Percentiles rank a stretch among this genome's conserved stretches.
Evolutionary conservation across 345 rosid genomes (phyloP).

Genomic region (Populus deltoides): DNA sequence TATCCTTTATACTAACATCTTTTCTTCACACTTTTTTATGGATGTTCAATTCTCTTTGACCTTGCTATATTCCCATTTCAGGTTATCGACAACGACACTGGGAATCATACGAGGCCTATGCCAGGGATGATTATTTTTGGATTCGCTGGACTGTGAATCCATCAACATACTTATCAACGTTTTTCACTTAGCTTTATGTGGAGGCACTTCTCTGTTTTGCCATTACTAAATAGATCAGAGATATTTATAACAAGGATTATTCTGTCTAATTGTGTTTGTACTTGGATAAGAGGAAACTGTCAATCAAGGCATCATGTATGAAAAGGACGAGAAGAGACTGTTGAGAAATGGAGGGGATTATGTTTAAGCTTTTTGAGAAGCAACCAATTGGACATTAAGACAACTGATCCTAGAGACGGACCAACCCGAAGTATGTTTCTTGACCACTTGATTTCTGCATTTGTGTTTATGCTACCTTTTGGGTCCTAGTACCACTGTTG

Average conservation of each 20-base stretch:
- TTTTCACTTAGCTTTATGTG: constrained; percentile 17
- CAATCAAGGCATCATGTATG: constrained; percentile 49
- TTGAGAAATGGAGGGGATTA: constrained; percentile 66
- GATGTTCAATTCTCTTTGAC: background rate
- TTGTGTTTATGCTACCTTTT: too few relatives aligned
- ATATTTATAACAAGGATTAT: background rate
- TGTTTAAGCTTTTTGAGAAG: constrained; percentile 91
- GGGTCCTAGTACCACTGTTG: background rate
- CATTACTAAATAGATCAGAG: background rate
- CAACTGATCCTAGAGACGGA: constrained; percentile 82
- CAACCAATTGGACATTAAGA: constrained; percentile 77
- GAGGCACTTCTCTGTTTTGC: constrained; percentile 2
- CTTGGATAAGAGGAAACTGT: constrained; percentile 76
- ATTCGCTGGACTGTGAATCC: constrained; percentile 37
- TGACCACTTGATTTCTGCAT: background rate
- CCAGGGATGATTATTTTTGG: constrained; percentile 51
- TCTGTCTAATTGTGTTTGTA: constrained; percentile 18
- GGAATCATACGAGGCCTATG: constrained; percentile 84
- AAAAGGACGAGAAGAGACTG: constrained; percentile 90
- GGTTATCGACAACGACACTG: constrained; percentile 79
- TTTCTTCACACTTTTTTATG: background rate
- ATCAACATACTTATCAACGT: constrained; percentile 1
- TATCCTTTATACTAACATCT: background rate
- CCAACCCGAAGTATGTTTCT: constrained; percentile 72
- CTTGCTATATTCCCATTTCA: constrained; percentile 26